Base-by-base conservation (phyloP, 2,329 filamentous ascomycete species). In the Dactylellina sp. region DNA sequence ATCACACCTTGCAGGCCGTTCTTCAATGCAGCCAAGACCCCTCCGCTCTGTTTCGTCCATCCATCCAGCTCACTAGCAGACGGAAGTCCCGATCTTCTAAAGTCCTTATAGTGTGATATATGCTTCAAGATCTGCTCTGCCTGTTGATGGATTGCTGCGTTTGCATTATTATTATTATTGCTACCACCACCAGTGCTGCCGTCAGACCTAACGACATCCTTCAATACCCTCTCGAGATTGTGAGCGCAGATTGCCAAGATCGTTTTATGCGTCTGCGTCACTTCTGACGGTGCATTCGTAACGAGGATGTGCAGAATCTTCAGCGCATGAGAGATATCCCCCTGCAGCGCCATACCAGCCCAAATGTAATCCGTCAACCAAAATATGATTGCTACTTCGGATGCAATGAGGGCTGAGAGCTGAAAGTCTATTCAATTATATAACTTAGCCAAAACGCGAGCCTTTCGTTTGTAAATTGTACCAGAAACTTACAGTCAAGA, bases 361-460 rank as follows among this genome's bases (percentile, higher is more conserved):
- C 89, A 89, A 2, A 92, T 86, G 76, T 91, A 88, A 62, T 88
- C 86, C 0, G 88, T 85, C 71, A 95, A 84, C 83, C 90, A 94
- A 1, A 85, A 84, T 12, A 94, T 85, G 0, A 89, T 91, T 3
- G 89, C 88, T 1, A 94, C 87, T 0, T 95, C 84, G 0, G 91
- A 91, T 0, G 92, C 91, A n/a, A 94, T 82, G 1, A 95, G 82
- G 76, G 93, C 93, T 0, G 91, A 91, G 76, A 93, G 91, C 1
- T 93, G 88, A 9, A 95, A 84, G 78, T 93, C 88, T 90, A 71
- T 1, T 7, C 2, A 12, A 7, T 71, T 60, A 24, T 56, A 40
- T 49, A 52, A 53, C 25, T 35, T 57, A 66, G 62, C 16, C n/a
- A 22, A n/a, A n/a, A n/a, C n/a, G n/a, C n/a, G n/a, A n/a, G n/a